Conservation (phyloP, 208 protist genomes). For the Leptomonas seymouri region DNA sequence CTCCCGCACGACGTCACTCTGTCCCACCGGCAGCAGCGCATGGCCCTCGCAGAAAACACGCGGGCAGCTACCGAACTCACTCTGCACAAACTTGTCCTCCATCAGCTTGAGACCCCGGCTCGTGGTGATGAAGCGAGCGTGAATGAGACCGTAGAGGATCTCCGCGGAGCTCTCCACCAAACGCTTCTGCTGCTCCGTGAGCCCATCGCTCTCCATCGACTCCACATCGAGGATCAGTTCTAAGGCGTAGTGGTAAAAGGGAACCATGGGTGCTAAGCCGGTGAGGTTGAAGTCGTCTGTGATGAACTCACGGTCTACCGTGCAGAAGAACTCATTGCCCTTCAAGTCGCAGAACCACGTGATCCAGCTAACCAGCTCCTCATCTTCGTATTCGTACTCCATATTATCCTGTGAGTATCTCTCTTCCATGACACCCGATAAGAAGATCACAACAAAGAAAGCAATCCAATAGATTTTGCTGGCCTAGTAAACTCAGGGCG, state of each 20-base stretch:
- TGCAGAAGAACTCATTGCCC: constrained; percentile 98
- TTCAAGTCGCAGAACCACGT: constrained; percentile 97
- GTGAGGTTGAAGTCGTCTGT: constrained; percentile 99
- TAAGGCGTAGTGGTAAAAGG: constrained; percentile 98
- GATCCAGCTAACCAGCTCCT: constrained; percentile 96
- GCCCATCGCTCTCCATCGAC: constrained; percentile 77
- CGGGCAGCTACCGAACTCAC: constrained; percentile 97
- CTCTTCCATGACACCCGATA: constrained; percentile 35
- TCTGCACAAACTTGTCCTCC: constrained; percentile 96
- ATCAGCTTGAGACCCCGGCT: constrained; percentile 95
- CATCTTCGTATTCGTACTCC: constrained; percentile 82
- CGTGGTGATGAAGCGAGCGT: constrained; percentile 98
- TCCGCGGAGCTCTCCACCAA: constrained; percentile 96
- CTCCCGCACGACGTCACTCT: constrained; percentile 94
- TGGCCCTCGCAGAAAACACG: constrained; percentile 97
- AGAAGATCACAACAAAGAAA: no score
- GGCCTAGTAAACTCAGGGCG: no score
- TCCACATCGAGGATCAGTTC: constrained; percentile 98
- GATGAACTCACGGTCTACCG: constrained; percentile 97
- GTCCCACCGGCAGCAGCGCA: constrained; percentile 95
- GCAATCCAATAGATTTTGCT: no score
- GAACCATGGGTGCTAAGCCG: constrained; percentile 93
- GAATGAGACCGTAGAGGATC: constrained; percentile 99
- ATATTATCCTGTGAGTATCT: constrained; percentile 53
- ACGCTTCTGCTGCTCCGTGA: constrained; percentile 97